A percentile compares a stretch with the other conserved stretches of the same genome.
phyloP scores from a whole-genome alignment of 805 yeast genomes.

The Candida ponderosae region DNA sequence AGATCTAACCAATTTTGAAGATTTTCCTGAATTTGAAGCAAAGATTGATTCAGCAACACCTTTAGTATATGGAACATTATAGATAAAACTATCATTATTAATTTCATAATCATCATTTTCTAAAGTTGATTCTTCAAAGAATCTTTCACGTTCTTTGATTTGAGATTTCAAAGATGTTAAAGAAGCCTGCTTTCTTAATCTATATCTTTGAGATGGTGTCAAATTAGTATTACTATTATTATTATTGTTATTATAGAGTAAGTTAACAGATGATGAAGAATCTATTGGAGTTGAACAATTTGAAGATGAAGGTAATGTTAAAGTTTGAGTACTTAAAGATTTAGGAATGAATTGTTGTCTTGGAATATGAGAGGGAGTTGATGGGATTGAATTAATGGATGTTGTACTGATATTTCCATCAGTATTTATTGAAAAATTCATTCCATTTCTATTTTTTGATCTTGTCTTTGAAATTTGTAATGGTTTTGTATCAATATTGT shows the following conservation, averaged over 20 bases:
- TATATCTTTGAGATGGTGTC: constrained; percentile 35
- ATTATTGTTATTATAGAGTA: constrained; percentile 12
- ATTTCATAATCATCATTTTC: constrained; percentile 23
- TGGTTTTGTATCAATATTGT: background rate
- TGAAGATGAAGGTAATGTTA: no score
- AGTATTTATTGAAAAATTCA: no score
- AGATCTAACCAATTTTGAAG: constrained; percentile 12
- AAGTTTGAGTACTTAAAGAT: no score
- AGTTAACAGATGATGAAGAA: constrained; percentile 6
- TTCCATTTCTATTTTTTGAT: no score
- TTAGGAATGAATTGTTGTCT: no score
- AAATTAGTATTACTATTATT: no score
- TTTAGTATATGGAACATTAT: constrained; percentile 45
- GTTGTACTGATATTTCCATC: no score
- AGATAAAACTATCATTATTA: constrained; percentile 33
- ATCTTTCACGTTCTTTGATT: constrained; percentile 27
- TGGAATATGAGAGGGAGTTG: no score
- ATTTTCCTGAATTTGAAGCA: constrained; percentile 17
- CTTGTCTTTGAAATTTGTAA: no score
- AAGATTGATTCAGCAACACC: constrained; percentile 12
- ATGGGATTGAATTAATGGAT: no score
- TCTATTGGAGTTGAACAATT: background rate
- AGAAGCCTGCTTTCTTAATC: constrained; percentile 30
- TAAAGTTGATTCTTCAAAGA: constrained; percentile 25
- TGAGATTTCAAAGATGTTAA: constrained; percentile 24